These are phyloP conservation scores for Yarrowia keelungensis DNA, from an alignment of 805 yeast species.

Conservation along the genomic window DNA sequence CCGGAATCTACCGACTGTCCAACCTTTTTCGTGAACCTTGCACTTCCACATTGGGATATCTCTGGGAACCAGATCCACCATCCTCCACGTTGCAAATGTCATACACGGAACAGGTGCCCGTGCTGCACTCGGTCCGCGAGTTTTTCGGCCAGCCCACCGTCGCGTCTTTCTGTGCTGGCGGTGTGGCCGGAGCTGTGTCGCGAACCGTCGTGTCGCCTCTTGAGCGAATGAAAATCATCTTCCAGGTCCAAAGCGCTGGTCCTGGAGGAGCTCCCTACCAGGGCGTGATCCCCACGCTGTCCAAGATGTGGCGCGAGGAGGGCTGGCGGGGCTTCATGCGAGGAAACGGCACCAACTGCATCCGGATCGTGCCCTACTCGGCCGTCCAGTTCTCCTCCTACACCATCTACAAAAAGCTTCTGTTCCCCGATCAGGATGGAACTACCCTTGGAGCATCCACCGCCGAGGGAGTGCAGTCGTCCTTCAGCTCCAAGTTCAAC, in stretches of 20 bases:
- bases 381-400: slow-evolving; percentile 93
- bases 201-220: slow-evolving; percentile 94
- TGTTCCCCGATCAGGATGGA: slow-evolving; percentile 47
- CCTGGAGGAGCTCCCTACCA: slow-evolving; percentile 54
- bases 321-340: slow-evolving; percentile 90
- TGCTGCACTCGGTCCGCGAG: slow-evolving; percentile 26
- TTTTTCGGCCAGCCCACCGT: slow-evolving; percentile 50
- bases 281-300: slow-evolving; percentile 80
- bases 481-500: slow-evolving; percentile 20
- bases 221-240: slow-evolving; percentile 89
- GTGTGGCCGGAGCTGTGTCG: slow-evolving; percentile 93
- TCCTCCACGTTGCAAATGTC: slow-evolving; percentile 12
- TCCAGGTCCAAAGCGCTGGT: slow-evolving; percentile 82
- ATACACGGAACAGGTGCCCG: slow-evolving; percentile 23
- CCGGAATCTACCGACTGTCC: slow-evolving; percentile 18
- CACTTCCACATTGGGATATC: slow-evolving; percentile 30
- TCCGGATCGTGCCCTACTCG: slow-evolving; percentile 89
- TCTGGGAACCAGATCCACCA: slow-evolving; percentile 7
- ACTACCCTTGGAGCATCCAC: slow-evolving; percentile 43
- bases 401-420: slow-evolving; percentile 62
- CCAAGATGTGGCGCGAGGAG: slow-evolving; percentile 84
- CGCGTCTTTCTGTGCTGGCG: slow-evolving; percentile 91
- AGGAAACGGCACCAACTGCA: slow-evolving; percentile 89
- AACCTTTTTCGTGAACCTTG: slow-evolving; percentile 31
- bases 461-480: slow-evolving; percentile 9